Base-by-base conservation (phyloP, 2,329 filamentous ascomycete genomes). In the Colletotrichum australisinense region DNA sequence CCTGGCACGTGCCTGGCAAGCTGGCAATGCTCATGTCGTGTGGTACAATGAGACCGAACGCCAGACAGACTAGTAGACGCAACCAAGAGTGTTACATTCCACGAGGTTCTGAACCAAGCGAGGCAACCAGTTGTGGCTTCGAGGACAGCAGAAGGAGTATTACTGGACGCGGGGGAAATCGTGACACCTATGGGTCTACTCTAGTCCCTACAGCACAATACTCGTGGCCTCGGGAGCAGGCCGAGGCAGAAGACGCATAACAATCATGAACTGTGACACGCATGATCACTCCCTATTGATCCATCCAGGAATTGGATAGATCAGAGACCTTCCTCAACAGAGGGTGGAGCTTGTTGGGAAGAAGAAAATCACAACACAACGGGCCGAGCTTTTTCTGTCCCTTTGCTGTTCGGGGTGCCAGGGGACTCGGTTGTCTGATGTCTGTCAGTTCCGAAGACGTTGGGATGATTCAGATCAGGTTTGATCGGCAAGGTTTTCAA, bases 401-500 rank as follows among this genome's bases (percentile, higher is more conserved):
- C 57, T 19, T 38, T 46, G 16, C 62, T 28, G 28, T 35, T 55
- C 62, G 16, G 35, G 38, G 42, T 52, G 26, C 59, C 58, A 62
- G 67, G 70, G 60, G 58, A 53, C 32, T 73, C 70, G 70, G 70
- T 70, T 73, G 70, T 70, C 70, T 70, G 70, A 73, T 57, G 70
- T 66, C 67, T 57, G 46, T 62, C 52, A 46, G 70, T 70, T 60
- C 70, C 70, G 67, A 73, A 65, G 60, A 73, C 60, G 53, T 65
- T 62, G 67, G 55, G 70, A 70, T 70, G 67, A 73, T 73, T 73
- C 70, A 73, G 70, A 73, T 66, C 56, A 22, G 35, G 70, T 73
- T 73, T 73, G 70, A 73, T 70, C 70, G 67, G 35, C 70, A 30
- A 64, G 38, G 42, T 56, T 35, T 60, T 56, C 28, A 70, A 57